Conservation (phyloP, 1,139 yeast species). For the Suhomyces atakaporum region DNA sequence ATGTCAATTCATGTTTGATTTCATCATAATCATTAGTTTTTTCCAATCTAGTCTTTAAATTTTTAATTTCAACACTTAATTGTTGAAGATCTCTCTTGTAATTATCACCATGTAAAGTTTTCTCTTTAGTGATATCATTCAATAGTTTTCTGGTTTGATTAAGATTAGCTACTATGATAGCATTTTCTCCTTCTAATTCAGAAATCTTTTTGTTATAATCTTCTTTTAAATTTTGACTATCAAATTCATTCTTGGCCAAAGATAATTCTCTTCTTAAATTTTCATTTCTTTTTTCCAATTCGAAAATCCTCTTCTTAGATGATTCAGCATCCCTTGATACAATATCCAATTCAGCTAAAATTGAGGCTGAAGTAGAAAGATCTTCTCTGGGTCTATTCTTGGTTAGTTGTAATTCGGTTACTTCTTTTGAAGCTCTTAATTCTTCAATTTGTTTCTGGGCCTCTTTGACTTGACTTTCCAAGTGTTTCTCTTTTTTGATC, state of each 20-base stretch:
- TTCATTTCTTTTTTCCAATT: slow-evolving; percentile 77
- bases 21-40: slow-evolving; percentile 70
- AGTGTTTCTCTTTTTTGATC: slow-evolving; percentile 51
- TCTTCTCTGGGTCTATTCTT: slow-evolving; percentile 19
- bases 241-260: slow-evolving; percentile 47
- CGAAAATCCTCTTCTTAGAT: slow-evolving; percentile 66
- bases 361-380: slow-evolving; percentile 27
- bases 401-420: slow-evolving; percentile 50
- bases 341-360: slow-evolving; percentile 59
- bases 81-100: slow-evolving; percentile 50
- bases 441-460: slow-evolving; percentile 56
- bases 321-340: slow-evolving; percentile 74
- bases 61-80: slow-evolving; percentile 51
- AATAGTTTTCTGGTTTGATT: slow-evolving; percentile 50
- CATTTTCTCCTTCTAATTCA: slow-evolving; percentile 69
- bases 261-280: slow-evolving; percentile 68
- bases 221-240: slow-evolving; percentile 33
- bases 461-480: slow-evolving; percentile 43
- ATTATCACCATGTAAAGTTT: slow-evolving; percentile 34
- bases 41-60: slow-evolving; percentile 48
- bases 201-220: slow-evolving; percentile 44
- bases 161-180: slow-evolving; percentile 60
- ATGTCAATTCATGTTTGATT: slow-evolving; percentile 69
- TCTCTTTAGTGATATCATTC: slow-evolving; percentile 35
- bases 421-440: slow-evolving; percentile 56